A percentile compares a stretch with the other conserved stretches of the same genome.
phyloP scores from a whole-genome alignment of 148 eudicot species.

The Amaranthus hypochondriacus region DNA sequence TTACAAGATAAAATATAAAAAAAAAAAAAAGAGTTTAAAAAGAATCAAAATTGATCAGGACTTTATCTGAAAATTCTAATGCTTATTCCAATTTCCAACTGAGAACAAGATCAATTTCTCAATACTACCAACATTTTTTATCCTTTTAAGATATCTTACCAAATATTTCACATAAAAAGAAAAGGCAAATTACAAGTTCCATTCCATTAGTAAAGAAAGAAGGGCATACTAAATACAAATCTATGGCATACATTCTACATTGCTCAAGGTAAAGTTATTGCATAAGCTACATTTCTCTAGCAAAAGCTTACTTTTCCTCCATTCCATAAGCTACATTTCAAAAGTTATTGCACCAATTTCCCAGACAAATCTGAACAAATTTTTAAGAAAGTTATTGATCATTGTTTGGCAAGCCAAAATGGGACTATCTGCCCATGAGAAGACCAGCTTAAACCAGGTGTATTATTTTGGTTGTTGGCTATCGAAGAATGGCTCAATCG shows the following conservation, averaged over 20 bases:
- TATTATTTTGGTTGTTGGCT: constrained; percentile 15
- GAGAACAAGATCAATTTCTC: no score
- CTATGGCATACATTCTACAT: constrained; percentile 14
- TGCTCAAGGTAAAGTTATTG: not conserved
- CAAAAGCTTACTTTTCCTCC: not conserved
- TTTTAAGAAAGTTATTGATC: not conserved
- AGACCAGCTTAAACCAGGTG: constrained; percentile 31
- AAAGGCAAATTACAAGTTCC: constrained; percentile 6
- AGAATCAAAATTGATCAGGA: no score
- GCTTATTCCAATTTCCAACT: no score
- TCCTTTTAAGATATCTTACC: no score
- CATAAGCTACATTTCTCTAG: not conserved
- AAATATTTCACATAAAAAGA: not conserved
- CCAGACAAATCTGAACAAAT: not conserved
- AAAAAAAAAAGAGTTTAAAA: no score
- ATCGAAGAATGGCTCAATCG: constrained; percentile 22
- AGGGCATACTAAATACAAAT: not conserved
- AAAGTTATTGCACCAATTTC: not conserved
- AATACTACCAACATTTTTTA: no score
- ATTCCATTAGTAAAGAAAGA: not conserved
- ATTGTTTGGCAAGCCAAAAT: constrained; percentile 42
- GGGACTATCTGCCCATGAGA: constrained; percentile 34
- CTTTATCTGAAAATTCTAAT: no score
- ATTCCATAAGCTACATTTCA: not conserved
- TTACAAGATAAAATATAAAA: no score